Base-by-base conservation (phyloP, 768 basidiomycete species). In the Pleurotus citrinopileatus region DNA sequence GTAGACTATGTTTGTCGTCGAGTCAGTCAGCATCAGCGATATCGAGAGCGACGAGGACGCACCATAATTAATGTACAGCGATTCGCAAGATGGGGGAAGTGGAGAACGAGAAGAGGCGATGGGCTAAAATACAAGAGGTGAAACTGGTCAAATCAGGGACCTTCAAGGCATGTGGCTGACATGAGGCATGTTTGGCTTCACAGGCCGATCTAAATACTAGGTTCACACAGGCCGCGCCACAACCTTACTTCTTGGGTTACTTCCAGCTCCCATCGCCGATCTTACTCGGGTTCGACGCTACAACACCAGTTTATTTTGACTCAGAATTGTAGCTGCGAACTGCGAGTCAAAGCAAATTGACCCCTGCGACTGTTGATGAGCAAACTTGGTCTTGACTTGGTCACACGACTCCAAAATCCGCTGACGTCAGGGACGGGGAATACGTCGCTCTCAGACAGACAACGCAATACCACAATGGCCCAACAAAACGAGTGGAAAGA, bases 1-100 rank as follows among this genome's bases (percentile, higher is more conserved):
- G 95, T 98, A 9, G 94, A 95, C 95, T 96, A 51, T 8, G n/a
- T 4, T n/a, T n/a, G 20, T 9, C 20, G 20, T 27, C 34, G 54
- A 48, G 40, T n/a, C 13, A 32, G 25, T 23, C 42, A 28, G 25
- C 37, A 28, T 27, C 27, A 27, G 23, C 32, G 48, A 50, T 3
- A n/a, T n/a, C 2, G 38, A 40, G 19, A 20, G 15, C 15, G 12
- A 7, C n/a, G 9, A 20, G 8, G 23, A 43, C 52, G 10, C 32
- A 53, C 52, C 52, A 53, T 53, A 19, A 23, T 43, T 19, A 44
- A 23, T 32, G 52, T 42, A 43, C 26, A 42, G 28, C 4, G 22
- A 29, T 52, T 34, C 9, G 32, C 9, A 34, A 34, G 32, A 1
- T 34, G 32, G 32, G 2, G 32, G 32, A 10, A n/a, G 17, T 17